Percentiles rank a stretch among this genome's conserved stretches.
Conservation (phyloP, 2,329 filamentous ascomycete genomes). For the Stachybotrys chartarum region DNA sequence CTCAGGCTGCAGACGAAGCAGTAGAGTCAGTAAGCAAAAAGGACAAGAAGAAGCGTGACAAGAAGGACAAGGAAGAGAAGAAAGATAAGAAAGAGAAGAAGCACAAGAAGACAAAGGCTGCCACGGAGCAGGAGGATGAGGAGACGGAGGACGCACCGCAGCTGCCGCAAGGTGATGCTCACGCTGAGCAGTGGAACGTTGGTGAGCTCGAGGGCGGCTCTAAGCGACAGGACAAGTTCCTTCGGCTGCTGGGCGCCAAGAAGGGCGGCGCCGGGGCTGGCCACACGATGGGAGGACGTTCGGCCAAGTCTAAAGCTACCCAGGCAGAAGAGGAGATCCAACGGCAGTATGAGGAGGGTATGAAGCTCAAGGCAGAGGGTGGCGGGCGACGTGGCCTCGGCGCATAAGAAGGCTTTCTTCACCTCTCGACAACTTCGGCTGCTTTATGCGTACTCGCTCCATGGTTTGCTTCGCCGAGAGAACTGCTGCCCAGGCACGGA, state of each 20-base stretch:
- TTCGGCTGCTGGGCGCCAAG: conserved; percentile 47
- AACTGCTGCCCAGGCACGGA: background rate
- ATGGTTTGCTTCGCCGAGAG: no score
- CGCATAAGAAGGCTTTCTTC: conserved; percentile 25
- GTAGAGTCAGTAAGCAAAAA: conserved; percentile 5
- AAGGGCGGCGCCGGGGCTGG: conserved; percentile 28
- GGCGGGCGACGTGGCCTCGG: conserved; percentile 44
- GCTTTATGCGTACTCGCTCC: background rate
- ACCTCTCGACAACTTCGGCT: background rate
- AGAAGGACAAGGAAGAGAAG: conserved; percentile 7
- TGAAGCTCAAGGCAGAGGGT: conserved; percentile 47
- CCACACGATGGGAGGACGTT: conserved; percentile 7
- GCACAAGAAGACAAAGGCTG: conserved; percentile 13
- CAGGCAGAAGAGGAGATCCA: conserved; percentile 46
- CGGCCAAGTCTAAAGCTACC: conserved; percentile 24
- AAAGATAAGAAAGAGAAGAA: conserved; percentile 17
- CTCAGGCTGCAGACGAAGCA: conserved; percentile 4
- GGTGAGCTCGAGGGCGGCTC: conserved; percentile 41
- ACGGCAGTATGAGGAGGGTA: conserved; percentile 48
- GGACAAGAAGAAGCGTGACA: conserved; percentile 7
- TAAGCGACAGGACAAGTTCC: conserved; percentile 47
- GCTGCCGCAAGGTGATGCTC: background rate
- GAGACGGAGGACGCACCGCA: conserved; percentile 10
- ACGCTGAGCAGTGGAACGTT: conserved; percentile 45
- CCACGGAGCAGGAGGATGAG: conserved; percentile 12